Evolutionary conservation across 169 alveolate species (phyloP).

Genomic region (Neospora caninum): DNA sequence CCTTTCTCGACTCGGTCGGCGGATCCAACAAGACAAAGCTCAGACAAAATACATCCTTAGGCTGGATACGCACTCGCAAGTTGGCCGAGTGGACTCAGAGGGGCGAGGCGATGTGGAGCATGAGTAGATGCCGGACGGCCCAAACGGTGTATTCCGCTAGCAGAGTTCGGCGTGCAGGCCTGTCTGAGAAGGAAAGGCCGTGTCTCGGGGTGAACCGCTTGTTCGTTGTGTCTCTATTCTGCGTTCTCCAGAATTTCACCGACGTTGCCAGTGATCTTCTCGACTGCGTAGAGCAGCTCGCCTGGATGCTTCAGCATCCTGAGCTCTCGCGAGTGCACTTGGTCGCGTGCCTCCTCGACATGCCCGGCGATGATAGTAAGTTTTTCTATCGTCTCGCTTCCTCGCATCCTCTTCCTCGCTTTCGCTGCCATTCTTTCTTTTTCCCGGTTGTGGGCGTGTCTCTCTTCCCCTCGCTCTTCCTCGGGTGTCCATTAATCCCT

Average conservation of each 20-base stretch:
- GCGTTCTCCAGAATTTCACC: conserved; percentile 7
- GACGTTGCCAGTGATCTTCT: conserved; percentile 7
- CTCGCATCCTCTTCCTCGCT: neutral
- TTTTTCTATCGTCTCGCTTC: neutral
- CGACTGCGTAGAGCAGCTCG: conserved; percentile 40
- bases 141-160: too few relatives aligned
- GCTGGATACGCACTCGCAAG: too few relatives aligned
- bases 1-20: too few relatives aligned
- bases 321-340: conserved; percentile 23
- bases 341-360: conserved; percentile 19
- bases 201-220: neutral
- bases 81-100: too few relatives aligned
- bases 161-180: too few relatives aligned
- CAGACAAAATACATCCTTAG: too few relatives aligned
- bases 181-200: too few relatives aligned
- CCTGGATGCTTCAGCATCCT: conserved; percentile 22
- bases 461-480: neutral
- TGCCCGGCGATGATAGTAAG: conserved; percentile 36
- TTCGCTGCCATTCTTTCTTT: too few relatives aligned
- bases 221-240: neutral
- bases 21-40: too few relatives aligned
- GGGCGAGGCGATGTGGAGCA: too few relatives aligned
- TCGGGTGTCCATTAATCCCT: neutral
- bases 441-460: neutral
- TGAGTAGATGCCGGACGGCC: too few relatives aligned